Base-by-base conservation (phyloP, 179 eudicot species). In the Silene noctiflora region DNA sequence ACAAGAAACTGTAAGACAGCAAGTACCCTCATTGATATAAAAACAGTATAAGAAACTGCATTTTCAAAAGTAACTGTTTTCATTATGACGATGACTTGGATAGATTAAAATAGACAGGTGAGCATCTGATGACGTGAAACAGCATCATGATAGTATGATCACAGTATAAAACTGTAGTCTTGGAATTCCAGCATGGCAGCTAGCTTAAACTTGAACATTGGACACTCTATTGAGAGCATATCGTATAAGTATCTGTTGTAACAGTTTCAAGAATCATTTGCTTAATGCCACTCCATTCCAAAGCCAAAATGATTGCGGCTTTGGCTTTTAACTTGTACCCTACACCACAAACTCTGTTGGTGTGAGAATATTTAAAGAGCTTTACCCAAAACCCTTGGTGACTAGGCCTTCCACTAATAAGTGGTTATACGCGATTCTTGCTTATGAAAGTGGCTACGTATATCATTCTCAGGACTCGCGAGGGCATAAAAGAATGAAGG, bases 1-100 rank as follows among this genome's bases (percentile, higher is more conserved):
- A 61, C 83, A 65, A 33, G 22, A 22, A 63, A 46, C 59, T 61
- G 35, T 42, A 69, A 69, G 78, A 65, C n/a, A 73, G 63, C 59
- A 12, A 27, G 42, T 58, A 25, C 9, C 14, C 13, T 64, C 19
- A 65, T 14, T 46, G 6, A 16, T 10, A 17, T 35, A 22, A 58
- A 10, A 19, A 29, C 11, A 27, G 19, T 24, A 29, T 66, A 58
- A 4, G 13, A 16, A 17, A 46, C 10, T 6, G 12, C 20, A 19
- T 19, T 53, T 53, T 29, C 42, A 55, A 29, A 39, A n/a, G 6
- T 24, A 14, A 55, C 9, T 22, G 42, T 16, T 65, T 72, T 73
- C n/a, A 59, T 24, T 10, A 42, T 44, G 24, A 44, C 13, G 10
- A 61, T 14, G 56, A 44, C 13, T 59, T 27, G 1, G 39, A 29